A percentile compares a stretch with the other conserved stretches of the same genome.
Evolutionary conservation across 1,284 basidiomycete species (phyloP).

Genomic region (Boletus nobilissimus): DNA sequence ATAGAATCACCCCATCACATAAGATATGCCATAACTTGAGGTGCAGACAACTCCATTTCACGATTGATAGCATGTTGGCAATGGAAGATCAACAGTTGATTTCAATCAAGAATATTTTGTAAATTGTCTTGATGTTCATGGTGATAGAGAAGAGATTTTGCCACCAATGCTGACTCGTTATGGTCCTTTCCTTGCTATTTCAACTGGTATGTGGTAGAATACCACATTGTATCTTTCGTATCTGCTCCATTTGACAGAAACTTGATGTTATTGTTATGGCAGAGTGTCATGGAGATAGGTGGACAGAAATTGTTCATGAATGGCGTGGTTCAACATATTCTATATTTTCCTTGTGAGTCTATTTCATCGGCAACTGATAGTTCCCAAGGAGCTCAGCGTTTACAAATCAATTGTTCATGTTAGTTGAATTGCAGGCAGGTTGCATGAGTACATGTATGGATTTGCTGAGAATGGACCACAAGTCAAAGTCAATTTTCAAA

Average conservation of each 20-base stretch:
- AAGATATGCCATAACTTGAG: too few relatives aligned
- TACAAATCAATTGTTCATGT: conserved; percentile 17
- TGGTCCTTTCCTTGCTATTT: conserved; percentile 44
- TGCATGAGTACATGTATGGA: conserved; percentile 12
- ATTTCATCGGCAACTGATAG: too few relatives aligned
- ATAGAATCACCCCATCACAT: too few relatives aligned
- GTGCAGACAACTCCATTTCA: too few relatives aligned
- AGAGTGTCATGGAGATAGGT: background rate
- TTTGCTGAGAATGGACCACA: conserved; percentile 16
- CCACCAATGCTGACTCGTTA: too few relatives aligned
- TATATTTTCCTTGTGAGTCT: too few relatives aligned
- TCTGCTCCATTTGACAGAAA: conserved; percentile 43
- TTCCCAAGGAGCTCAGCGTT: conserved; percentile 13
- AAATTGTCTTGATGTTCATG: too few relatives aligned
- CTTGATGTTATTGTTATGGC: conserved; percentile 47
- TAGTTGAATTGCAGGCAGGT: conserved; percentile 11
- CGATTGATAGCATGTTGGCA: too few relatives aligned
- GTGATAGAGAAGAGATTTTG: too few relatives aligned
- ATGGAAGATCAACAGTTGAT: too few relatives aligned
- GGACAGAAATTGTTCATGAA: conserved; percentile 11
- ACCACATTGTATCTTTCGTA: conserved; percentile 40
- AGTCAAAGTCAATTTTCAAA: background rate
- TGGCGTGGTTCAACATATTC: too few relatives aligned
- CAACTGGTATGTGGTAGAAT: conserved; percentile 41
- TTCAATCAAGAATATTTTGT: too few relatives aligned